A percentile compares a stretch with the other conserved stretches of the same genome.
Conservation (phyloP, 345 rosid species). For the Linum tenue region DNA sequence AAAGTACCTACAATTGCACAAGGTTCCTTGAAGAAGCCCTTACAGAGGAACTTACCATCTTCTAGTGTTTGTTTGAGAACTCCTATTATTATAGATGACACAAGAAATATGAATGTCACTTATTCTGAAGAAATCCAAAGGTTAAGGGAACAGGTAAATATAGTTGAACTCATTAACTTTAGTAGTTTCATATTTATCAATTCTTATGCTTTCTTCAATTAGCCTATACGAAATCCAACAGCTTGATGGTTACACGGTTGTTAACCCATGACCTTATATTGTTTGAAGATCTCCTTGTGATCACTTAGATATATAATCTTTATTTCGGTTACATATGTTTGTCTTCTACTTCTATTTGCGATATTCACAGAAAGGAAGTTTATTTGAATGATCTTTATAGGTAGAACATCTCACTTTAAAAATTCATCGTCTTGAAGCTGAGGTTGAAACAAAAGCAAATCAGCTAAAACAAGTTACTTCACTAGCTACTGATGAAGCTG, state of each 20-base stretch:
- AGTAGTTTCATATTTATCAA: too few relatives aligned
- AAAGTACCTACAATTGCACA: conserved; percentile 27
- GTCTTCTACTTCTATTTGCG: background rate
- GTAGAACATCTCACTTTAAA: conserved; percentile 59
- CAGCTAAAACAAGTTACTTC: conserved; percentile 61
- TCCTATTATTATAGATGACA: conserved; percentile 27
- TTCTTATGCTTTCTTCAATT: too few relatives aligned
- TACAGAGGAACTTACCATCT: conserved; percentile 29
- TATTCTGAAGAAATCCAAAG: conserved; percentile 41
- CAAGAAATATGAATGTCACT: conserved; percentile 40
- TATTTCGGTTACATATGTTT: background rate
- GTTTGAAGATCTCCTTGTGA: background rate
- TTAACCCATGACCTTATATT: background rate
- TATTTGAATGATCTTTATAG: conserved; percentile 27
- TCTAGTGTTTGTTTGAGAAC: conserved; percentile 33
- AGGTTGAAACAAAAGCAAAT: conserved; percentile 53
- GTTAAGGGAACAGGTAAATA: conserved; percentile 56
- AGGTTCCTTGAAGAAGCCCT: conserved; percentile 10
- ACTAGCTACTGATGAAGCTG: conserved; percentile 77
- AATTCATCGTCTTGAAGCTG: conserved; percentile 56
- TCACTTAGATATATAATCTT: background rate
- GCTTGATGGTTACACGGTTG: too few relatives aligned
- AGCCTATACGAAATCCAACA: too few relatives aligned
- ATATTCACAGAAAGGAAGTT: background rate
- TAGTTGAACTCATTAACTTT: too few relatives aligned